Evolutionary conservation across 768 basidiomycete species (phyloP), one percentile per base, ranked within the genome.

Genomic region (Strobilomyces echinocephalus): DNA sequence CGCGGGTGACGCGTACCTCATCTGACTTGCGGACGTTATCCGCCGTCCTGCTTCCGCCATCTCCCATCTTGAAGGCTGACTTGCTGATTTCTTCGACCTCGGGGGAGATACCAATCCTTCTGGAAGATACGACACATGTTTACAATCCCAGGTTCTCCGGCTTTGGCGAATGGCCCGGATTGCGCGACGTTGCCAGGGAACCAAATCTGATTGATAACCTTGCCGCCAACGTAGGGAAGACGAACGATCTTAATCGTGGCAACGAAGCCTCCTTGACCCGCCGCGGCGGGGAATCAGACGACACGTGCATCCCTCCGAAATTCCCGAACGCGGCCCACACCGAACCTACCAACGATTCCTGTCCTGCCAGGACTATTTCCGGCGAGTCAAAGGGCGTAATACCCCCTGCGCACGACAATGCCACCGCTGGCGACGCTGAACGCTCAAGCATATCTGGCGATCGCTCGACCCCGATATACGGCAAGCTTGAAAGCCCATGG

Each of bases 101-200:
- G 33, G 77, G 74, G 31, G 73, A 78, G 46, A 81, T 83, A 51
- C 81, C 79, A n/a, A 71, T 83, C 36, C 60, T 78, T 53, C 69
- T 80, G 49, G 74, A 77, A 49, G 46, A 5, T 12, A 47, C 47
- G 16, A 39, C 43, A 40, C 50, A 36, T 40, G 39, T n/a, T 43
- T 53, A 53, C 42, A 51, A 56, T 38, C 60, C 52, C 28, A 39
- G 51, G 16, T 39, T 34, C 40, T 18, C 26, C 12, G 6, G 46
- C 34, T 34, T 44, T 11, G 20, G 12, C 24, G 50, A 53, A 33
- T 21, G 28, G 12, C 48, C 28, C 12, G 50, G 49, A 24, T 42
- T 58, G 41, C 38, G 55, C 33, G 34, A 50, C 33, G 41, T 55
- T 26, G 33, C 47, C 49, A 47, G 56, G 52, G 55, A 54, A 31